Conservation (phyloP, 1,284 basidiomycete genomes). For the Leccinum angustisporum region DNA sequence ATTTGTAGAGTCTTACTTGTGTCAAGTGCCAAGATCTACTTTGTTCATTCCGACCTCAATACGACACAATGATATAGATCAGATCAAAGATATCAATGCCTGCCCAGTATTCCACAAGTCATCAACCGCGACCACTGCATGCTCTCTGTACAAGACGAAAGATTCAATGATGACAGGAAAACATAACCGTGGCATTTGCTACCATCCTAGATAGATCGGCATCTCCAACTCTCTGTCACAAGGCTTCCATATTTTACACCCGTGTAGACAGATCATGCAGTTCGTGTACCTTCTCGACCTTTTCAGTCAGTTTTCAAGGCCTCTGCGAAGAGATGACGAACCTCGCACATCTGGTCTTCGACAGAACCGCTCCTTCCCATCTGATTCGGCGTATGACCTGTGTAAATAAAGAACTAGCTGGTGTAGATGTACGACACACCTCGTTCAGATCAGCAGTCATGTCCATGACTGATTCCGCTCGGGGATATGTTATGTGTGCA, state of each 20-base stretch:
- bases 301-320: not conserved
- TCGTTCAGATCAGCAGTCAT: not conserved
- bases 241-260: not conserved
- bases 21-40: too few species aligned
- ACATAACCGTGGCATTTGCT: not conserved
- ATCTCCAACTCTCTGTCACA: not conserved
- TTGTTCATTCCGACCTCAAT: too few species aligned
- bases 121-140: too few species aligned
- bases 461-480: not conserved
- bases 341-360: not conserved
- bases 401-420: not conserved
- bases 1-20: too few species aligned
- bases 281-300: not conserved
- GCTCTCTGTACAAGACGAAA: not conserved
- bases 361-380: not conserved
- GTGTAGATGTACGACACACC: not conserved
- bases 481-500: too few species aligned
- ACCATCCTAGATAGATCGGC: too few species aligned
- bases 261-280: not conserved
- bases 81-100: too few species aligned
- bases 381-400: not conserved
- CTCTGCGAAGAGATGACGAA: not conserved
- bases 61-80: not conserved
- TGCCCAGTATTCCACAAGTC: too few species aligned
- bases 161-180: not conserved